Evolutionary conservation across 768 basidiomycete species (phyloP).

Genomic region (Serendipita sp.): DNA sequence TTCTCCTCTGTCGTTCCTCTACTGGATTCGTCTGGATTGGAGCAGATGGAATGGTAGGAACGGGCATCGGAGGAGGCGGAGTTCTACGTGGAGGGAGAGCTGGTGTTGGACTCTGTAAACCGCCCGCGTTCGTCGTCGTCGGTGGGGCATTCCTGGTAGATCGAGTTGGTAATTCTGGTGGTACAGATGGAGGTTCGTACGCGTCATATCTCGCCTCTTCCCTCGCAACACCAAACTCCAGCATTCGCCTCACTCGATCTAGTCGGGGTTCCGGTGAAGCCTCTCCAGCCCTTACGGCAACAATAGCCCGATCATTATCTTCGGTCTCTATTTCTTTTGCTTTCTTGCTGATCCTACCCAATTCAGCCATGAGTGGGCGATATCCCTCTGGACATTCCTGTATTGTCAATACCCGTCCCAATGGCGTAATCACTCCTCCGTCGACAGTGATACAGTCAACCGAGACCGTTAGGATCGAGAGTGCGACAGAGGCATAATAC

Average conservation of each 20-base stretch:
- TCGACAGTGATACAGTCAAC: conserved; percentile 31
- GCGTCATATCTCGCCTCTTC: conserved; percentile 12
- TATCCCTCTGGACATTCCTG: conserved; percentile 44
- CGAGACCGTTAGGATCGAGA: conserved; percentile 56
- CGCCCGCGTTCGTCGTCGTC: background rate
- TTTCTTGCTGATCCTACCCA: conserved; percentile 35
- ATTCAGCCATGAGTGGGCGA: conserved; percentile 53
- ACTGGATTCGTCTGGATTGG: background rate
- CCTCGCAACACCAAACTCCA: conserved; percentile 42
- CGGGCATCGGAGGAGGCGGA: background rate
- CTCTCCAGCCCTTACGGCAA: conserved; percentile 19
- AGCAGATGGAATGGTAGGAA: background rate
- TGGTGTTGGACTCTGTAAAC: background rate
- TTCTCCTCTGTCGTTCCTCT: background rate
- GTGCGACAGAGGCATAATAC: conserved; percentile 60
- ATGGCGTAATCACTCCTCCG: conserved; percentile 29
- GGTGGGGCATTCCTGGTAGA: background rate
- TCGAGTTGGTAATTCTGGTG: background rate
- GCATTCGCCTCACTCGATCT: conserved; percentile 39
- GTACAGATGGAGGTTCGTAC: background rate
- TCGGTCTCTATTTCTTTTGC: conserved; percentile 34
- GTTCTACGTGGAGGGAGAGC: background rate
- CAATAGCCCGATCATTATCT: conserved; percentile 39
- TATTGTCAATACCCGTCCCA: conserved; percentile 39
- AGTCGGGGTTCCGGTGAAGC: conserved; percentile 30